Evolutionary conservation across 169 alveolate species (phyloP).

Genomic region (Miamiensis avidus): DNA sequence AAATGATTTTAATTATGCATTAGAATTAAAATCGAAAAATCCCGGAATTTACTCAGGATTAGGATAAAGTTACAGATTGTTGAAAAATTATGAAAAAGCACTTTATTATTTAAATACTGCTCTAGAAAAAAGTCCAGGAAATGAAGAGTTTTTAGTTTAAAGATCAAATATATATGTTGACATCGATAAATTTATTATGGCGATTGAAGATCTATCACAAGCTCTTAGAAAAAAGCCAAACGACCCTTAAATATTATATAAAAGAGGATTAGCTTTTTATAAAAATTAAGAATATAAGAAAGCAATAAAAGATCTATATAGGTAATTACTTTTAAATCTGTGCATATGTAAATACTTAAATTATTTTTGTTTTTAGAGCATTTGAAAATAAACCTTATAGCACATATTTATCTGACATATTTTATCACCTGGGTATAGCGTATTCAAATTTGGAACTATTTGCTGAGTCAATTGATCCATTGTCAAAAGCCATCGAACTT

Average conservation of each 20-base stretch:
- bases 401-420: slow-evolving; percentile 77
- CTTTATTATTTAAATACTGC: slow-evolving; percentile 57
- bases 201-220: slow-evolving; percentile 65
- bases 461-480: slow-evolving; percentile 73
- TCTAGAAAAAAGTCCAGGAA: slow-evolving; percentile 45
- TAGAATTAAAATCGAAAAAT: slow-evolving; percentile 48
- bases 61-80: slow-evolving; percentile 63
- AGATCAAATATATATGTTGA: slow-evolving; percentile 63
- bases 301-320: slow-evolving; percentile 52
- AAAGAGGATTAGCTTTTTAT: slow-evolving; percentile 76
- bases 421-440: slow-evolving; percentile 82
- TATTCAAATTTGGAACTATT: slow-evolving; percentile 74
- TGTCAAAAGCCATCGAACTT: slow-evolving; percentile 63
- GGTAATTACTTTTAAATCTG: background rate
- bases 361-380: slow-evolving; percentile 28
- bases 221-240: slow-evolving; percentile 54
- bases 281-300: slow-evolving; percentile 55
- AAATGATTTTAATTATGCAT: slow-evolving; percentile 59
- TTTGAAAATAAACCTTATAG: slow-evolving; percentile 59
- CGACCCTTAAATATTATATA: slow-evolving; percentile 75
- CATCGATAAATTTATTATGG: slow-evolving; percentile 45
- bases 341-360: background rate
- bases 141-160: slow-evolving; percentile 64
- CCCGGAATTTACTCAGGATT: slow-evolving; percentile 75
- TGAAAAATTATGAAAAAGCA: slow-evolving; percentile 77